phyloP scores from a whole-genome alignment of 805 yeast species.

The Pichia membranifaciens region DNA sequence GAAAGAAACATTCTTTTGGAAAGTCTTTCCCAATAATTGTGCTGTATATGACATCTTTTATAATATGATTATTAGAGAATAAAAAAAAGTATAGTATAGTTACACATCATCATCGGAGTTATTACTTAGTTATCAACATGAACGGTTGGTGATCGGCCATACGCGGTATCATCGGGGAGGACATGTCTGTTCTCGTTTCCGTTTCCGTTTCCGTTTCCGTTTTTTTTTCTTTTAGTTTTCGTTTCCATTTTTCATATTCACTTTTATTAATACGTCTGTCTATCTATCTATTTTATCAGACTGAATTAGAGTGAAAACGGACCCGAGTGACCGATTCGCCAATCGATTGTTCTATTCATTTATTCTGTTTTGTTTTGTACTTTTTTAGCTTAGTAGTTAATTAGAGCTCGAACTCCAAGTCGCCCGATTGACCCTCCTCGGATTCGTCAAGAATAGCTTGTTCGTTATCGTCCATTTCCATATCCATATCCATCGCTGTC shows the following conservation, averaged over 20 bases:
- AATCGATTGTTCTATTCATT: background rate
- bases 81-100: slow-evolving; percentile 6
- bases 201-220: no score
- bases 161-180: no score
- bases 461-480: slow-evolving; percentile 15
- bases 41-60: slow-evolving; percentile 13
- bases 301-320: no score
- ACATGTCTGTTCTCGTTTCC: no score
- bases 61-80: background rate
- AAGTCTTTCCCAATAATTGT: slow-evolving; percentile 87
- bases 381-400: background rate
- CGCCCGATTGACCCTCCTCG: slow-evolving; percentile 28
- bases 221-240: background rate
- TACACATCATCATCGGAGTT: no score
- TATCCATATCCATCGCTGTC: background rate
- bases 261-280: no score
- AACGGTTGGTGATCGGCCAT: no score
- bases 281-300: background rate
- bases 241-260: no score
- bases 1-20: slow-evolving; percentile 95
- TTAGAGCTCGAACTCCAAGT: slow-evolving; percentile 34
- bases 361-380: background rate
- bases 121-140: background rate
- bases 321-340: no score
- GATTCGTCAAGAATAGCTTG: slow-evolving; percentile 38